Percentiles rank a stretch among this genome's conserved stretches.
Evolutionary conservation across 2,329 filamentous ascomycete genomes (phyloP).

Genomic region (Xylaria sp.): DNA sequence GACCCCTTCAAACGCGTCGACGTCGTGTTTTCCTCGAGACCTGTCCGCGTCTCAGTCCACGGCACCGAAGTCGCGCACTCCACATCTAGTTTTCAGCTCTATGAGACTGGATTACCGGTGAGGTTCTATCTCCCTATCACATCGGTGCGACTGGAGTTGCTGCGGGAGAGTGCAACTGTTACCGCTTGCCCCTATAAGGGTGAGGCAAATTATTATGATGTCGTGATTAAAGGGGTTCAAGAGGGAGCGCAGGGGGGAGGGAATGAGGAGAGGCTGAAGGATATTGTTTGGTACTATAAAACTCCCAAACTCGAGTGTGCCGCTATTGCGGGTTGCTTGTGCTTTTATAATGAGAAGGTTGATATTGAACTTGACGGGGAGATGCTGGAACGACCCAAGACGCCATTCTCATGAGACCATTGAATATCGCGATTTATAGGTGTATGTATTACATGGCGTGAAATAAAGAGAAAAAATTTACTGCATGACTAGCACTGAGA

Average conservation of each 20-base stretch:
- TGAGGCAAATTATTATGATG: conserved; percentile 65
- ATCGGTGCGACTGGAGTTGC: conserved; percentile 50
- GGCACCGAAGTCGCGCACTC: conserved; percentile 50
- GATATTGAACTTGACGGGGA: conserved; percentile 64
- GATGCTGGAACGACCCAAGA: conserved; percentile 41
- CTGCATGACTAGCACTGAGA: neutral
- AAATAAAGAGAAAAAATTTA: neutral
- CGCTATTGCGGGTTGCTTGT: conserved; percentile 60
- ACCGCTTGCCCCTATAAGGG: conserved; percentile 73
- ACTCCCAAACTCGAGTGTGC: conserved; percentile 62
- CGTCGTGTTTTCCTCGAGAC: conserved; percentile 60
- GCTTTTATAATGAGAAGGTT: conserved; percentile 73
- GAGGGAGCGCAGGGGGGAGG: neutral
- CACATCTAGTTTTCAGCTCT: conserved; percentile 58
- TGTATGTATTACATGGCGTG: neutral
- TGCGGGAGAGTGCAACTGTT: conserved; percentile 56
- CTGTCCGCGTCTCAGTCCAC: conserved; percentile 50
- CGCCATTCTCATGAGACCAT: conserved; percentile 29
- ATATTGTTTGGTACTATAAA: conserved; percentile 68
- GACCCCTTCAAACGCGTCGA: conserved; percentile 72
- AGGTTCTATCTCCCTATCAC: conserved; percentile 65
- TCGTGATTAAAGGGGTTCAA: conserved; percentile 47
- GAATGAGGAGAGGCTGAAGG: conserved; percentile 38
- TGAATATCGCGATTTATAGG: neutral
- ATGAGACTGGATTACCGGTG: conserved; percentile 64